Base-by-base conservation (phyloP, 2,329 filamentous ascomycete species). In the Colletotrichum melonis region DNA sequence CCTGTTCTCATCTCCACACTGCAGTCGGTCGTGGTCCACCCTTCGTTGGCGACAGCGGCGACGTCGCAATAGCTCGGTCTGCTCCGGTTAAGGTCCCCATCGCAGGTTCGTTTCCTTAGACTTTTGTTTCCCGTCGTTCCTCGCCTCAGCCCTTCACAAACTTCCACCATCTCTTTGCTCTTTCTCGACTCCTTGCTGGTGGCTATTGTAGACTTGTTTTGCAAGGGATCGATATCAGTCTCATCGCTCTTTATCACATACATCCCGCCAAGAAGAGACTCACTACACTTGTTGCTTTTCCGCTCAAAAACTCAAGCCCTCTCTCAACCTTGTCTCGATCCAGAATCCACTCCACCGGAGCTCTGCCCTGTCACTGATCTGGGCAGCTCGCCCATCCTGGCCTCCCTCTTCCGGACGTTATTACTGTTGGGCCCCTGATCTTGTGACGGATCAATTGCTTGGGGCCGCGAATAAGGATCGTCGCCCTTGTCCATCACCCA, bases 401-500 rank as follows among this genome's bases (percentile, higher is more conserved):
- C 46, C 70, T 70, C 67, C 56, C 67, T 62, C 67, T 52, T 73
- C 57, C n/a, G 70, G 70, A 65, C 54, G 5, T 46, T 46, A 49
- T 46, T 38, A 22, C 70, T 65, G 59, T 30, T 64, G 30, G 54
- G 32, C 67, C 60, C 67, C 70, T 73, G 70, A 22, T 24, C 59
- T 67, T 73, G 67, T 49, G 38, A 70, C 70, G 67, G 56, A 65
- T 73, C 67, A 62, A 65, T 46, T 73, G 70, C 70, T 73, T 71
- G 62, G 67, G 67, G 67, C 63, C 70, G 60, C 70, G 70, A 73
- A 73, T 73, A 70, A 73, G 70, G 70, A 73, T 73, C 70, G 67
- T 73, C 70, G 55, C 70, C 70, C 70, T 70, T 70, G 70, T 70
- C 56, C 70, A 49, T 73, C 67, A 52, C 66, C 35, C 67, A 70